phyloP scores from a whole-genome alignment of 2,329 filamentous ascomycete species.

The Diaporthe sp. region DNA sequence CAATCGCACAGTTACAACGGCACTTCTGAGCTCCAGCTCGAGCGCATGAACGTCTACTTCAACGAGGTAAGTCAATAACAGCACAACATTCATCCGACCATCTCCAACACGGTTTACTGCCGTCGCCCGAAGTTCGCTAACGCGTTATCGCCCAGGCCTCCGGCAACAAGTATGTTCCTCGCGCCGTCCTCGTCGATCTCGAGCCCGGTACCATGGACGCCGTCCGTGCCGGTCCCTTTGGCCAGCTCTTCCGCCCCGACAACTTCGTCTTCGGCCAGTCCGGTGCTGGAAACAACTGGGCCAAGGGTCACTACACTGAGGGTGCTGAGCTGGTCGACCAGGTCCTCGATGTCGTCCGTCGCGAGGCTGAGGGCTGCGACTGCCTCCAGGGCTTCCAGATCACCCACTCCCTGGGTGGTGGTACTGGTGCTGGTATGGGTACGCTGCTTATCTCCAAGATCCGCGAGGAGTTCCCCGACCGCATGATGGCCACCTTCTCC shows the following conservation, averaged over 20 bases:
- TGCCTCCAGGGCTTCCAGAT: slow-evolving; percentile 99
- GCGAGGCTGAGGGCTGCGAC: slow-evolving; percentile 98
- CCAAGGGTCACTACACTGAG: slow-evolving; percentile 99
- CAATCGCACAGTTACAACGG: slow-evolving; percentile 84
- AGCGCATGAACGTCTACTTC: slow-evolving; percentile 99
- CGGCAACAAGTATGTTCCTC: slow-evolving; percentile 99
- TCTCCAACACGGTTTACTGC: not conserved
- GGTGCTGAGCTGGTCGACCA: slow-evolving; percentile 99
- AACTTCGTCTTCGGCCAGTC: slow-evolving; percentile 99
- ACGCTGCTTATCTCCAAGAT: slow-evolving; percentile 99
- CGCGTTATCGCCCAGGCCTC: slow-evolving; percentile 74
- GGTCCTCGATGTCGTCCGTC: slow-evolving; percentile 97
- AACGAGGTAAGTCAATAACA: slow-evolving; percentile 68
- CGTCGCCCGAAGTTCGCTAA: not conserved
- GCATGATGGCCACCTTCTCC: slow-evolving; percentile 99
- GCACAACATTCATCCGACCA: too few species aligned
- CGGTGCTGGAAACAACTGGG: slow-evolving; percentile 99
- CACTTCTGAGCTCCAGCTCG: slow-evolving; percentile 97
- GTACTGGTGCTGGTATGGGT: slow-evolving; percentile 99
- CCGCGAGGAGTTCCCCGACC: slow-evolving; percentile 99
- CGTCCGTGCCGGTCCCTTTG: slow-evolving; percentile 97
- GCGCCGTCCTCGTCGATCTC: slow-evolving; percentile 98
- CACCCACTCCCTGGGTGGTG: slow-evolving; percentile 99
- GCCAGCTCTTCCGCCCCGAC: slow-evolving; percentile 99
- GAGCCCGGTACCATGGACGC: slow-evolving; percentile 99